Evolutionary conservation across 306 rosid genomes (phyloP), one percentile per base, ranked within the genome.

Genomic region (Pyrus communis): DNA sequence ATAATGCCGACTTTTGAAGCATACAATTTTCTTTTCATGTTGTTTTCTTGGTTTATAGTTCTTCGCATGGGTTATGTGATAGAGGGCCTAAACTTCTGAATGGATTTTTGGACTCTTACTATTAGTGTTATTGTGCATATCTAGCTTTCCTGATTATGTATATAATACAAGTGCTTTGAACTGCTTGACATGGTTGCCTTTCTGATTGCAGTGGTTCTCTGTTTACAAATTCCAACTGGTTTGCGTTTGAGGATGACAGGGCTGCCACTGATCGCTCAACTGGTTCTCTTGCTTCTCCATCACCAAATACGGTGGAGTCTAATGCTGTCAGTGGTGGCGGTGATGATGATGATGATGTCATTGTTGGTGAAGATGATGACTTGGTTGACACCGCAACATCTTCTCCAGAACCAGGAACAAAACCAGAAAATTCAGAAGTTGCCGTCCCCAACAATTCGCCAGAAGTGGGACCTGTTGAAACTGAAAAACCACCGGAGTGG

Each of bases 141-240:
- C 58, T 22, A 54, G 64, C 18, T 43, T 54, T 62, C 69, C 15
- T 70, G 21, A 57, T 67, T 64, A 45, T 23, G 11, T 62, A 3
- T 11, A 23, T 13, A 33, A 42, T 42, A n/a, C 28, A n/a, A 15
- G 40, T 38, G 28, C 70, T 60, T 19, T 61, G 67, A 71, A 25
- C 61, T 49, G 63, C 58, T 31, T 75, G 67, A 71, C 70, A n/a
- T 66, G 66, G 17, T 81, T 75, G 22, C 76, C 78, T 67, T 66
- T 69, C 30, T 70, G 61, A 38, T 71, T 85, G 83, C 93, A 96
- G 99, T 9, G 97, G 93, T 42, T 92, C 99, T 75, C 96, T 93
- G 66, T 96, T 92, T 83, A 96, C 97, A 54, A 96, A 96, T 88
- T 96, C 99, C 82, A 89, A 96, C 86, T 92, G 99, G 99, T 93